Base-by-base conservation (phyloP, 2,329 filamentous ascomycete genomes). In the Lizonia empirigonia region DNA sequence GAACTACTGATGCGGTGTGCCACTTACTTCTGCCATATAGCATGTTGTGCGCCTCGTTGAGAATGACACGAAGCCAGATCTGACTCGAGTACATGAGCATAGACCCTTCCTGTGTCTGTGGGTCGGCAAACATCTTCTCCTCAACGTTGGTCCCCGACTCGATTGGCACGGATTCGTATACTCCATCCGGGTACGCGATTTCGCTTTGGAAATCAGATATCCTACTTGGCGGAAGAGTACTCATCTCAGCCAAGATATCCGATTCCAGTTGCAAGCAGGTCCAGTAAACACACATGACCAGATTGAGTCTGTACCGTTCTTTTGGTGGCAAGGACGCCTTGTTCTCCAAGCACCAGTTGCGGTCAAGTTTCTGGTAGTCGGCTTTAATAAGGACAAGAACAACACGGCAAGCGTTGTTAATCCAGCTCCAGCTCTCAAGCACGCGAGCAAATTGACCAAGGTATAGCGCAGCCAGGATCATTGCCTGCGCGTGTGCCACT, bases 251-350 rank as follows among this genome's bases (percentile, higher is more conserved):
- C 37, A 97, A 82, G 36, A 97, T 90, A 71, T 97, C 93, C 72
- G 87, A 96, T 74, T 97, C 93, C 9, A 97, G 80, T 67, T 97
- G 93, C 56, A 97, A 77, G 69, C 90, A 96, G 7, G 92, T 94
- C 93, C 93, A 97, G 65, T 92, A 97, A 0, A 90, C 88, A 62
- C 95, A 68, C 48, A 78, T 73, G 19, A 79, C 74, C 33, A 78
- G 59, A 37, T 77, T 77, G 24, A 70, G 52, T 34, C 67, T 58
- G 42, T 71, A 70, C 2, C 59, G 55, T 44, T 71, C 68, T 44
- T 68, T 67, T 2, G 59, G 44, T 4, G 62, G 48, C 42, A 58
- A 29, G 16, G 50, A 37, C 22, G 44, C 45, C 35, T 50, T 56
- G 20, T 58, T 59, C 20, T 53, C 53, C 13, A 59, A 44, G 34